A percentile compares a stretch with the other conserved stretches of the same genome.
phyloP scores from a whole-genome alignment of 306 rosid species.

The Biancaea sappan region DNA sequence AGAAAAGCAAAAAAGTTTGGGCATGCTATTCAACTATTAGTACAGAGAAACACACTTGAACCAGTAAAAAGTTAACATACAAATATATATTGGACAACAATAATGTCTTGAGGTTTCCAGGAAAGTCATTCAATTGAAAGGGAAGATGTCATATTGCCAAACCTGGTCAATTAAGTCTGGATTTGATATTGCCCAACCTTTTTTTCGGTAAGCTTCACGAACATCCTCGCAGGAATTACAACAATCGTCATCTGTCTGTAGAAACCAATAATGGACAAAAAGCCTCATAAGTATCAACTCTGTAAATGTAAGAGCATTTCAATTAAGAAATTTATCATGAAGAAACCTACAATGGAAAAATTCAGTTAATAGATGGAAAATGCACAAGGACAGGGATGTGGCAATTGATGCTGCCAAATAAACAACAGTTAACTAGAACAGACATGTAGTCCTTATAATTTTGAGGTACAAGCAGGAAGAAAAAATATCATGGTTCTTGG shows the following conservation, averaged over 20 bases:
- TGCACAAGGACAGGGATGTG: constrained; percentile 13
- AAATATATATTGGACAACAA: neutral
- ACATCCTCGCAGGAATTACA: constrained; percentile 95
- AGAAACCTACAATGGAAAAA: constrained; percentile 10
- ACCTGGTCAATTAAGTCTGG: constrained; percentile 97
- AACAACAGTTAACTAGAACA: constrained; percentile 18
- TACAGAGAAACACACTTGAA: neutral
- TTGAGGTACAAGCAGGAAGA: neutral
- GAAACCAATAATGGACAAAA: constrained; percentile 3
- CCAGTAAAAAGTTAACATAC: neutral
- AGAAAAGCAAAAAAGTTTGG: constrained; percentile 7
- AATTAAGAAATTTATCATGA: neutral
- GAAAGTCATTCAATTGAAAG: constrained; percentile 27
- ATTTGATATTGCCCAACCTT: constrained; percentile 96
- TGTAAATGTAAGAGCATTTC: constrained; percentile 20
- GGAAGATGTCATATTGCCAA: constrained; percentile 39
- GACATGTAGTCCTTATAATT: neutral
- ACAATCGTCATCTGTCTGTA: constrained; percentile 87
- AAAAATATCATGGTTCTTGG: neutral
- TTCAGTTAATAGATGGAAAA: neutral
- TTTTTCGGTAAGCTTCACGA: constrained; percentile 93
- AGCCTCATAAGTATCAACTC: neutral
- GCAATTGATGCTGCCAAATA: constrained; percentile 9
- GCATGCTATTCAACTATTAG: neutral
- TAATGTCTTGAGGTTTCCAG: neutral